Evolutionary conservation across 192 early-diverging fungal species (phyloP).

Genomic region (Coemansia sp.): DNA sequence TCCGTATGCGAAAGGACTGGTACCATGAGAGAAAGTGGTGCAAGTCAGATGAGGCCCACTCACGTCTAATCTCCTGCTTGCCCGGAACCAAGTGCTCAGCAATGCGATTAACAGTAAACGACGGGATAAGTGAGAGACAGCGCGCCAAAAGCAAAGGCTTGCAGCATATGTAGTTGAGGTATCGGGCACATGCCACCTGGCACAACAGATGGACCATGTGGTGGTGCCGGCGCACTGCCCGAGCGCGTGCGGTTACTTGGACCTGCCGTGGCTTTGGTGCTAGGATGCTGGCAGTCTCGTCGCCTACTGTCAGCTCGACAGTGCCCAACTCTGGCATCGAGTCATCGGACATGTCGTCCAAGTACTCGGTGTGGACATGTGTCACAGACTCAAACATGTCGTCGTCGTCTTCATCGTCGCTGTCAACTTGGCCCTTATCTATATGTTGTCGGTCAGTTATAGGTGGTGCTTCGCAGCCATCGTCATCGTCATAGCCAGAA

Average conservation of each 20-base stretch:
- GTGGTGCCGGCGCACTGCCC: conserved; percentile 33
- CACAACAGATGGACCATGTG: conserved; percentile 37
- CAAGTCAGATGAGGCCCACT: conserved; percentile 45
- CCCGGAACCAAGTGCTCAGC: conserved; percentile 27
- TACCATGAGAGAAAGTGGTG: conserved; percentile 24
- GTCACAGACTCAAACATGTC: conserved; percentile 26
- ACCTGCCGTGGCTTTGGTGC: conserved; percentile 11
- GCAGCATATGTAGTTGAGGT: conserved; percentile 25
- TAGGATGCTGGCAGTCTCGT: background rate
- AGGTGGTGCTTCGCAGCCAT: background rate
- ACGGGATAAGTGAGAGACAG: conserved; percentile 30
- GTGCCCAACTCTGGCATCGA: conserved; percentile 44
- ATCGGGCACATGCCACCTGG: conserved; percentile 10
- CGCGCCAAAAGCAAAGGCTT: conserved; percentile 5
- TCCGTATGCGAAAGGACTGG: background rate
- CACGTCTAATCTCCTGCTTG: conserved; percentile 26
- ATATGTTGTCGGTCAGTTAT: background rate
- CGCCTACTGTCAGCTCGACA: conserved; percentile 41
- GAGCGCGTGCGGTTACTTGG: conserved; percentile 32
- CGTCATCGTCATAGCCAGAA: background rate
- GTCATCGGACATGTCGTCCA: conserved; percentile 21
- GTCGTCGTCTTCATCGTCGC: conserved; percentile 23
- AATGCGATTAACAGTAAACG: conserved; percentile 14
- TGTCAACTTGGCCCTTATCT: background rate
- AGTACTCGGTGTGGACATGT: background rate